Evolutionary conservation across 768 basidiomycete species (phyloP).

Genomic region (Termitomyces sp.): DNA sequence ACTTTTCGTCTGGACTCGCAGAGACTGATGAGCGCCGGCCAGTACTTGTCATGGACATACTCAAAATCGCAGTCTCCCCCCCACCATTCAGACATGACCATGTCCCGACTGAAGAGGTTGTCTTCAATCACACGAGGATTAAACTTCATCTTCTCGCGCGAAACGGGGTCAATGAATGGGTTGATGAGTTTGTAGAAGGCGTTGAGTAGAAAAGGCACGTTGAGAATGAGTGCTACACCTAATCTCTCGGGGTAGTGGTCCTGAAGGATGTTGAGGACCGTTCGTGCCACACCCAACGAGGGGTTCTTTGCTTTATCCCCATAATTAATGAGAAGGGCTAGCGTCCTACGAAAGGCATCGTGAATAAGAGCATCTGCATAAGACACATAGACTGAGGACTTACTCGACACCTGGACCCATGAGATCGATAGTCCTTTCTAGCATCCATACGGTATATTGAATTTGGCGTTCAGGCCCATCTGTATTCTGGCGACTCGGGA

Average conservation of each 20-base stretch:
- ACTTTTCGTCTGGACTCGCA: slow-evolving; percentile 43
- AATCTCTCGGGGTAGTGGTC: slow-evolving; percentile 87
- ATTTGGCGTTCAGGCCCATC: slow-evolving; percentile 63
- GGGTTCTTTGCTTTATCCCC: slow-evolving; percentile 64
- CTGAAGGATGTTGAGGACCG: slow-evolving; percentile 64
- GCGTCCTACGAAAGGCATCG: slow-evolving; percentile 35
- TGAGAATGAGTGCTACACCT: slow-evolving; percentile 65
- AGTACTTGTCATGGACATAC: slow-evolving; percentile 74
- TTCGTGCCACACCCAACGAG: slow-evolving; percentile 33
- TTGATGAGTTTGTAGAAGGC: slow-evolving; percentile 74
- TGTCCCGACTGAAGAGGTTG: slow-evolving; percentile 61
- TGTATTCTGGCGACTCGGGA: slow-evolving; percentile 73
- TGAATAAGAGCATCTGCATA: background rate
- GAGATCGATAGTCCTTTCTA: slow-evolving; percentile 73
- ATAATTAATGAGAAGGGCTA: slow-evolving; percentile 74
- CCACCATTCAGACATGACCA: slow-evolving; percentile 70
- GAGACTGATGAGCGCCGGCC: slow-evolving; percentile 56
- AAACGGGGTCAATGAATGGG: slow-evolving; percentile 82
- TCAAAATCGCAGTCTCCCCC: slow-evolving; percentile 61
- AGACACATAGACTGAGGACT: slow-evolving; percentile 17
- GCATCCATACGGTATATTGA: slow-evolving; percentile 67
- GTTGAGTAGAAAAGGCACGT: slow-evolving; percentile 75
- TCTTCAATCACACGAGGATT: slow-evolving; percentile 66
- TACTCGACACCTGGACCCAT: slow-evolving; percentile 83
- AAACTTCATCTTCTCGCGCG: slow-evolving; percentile 69